Base-by-base conservation (phyloP, 192 early-diverging fungal species). In the Funneliformis mosseae region DNA sequence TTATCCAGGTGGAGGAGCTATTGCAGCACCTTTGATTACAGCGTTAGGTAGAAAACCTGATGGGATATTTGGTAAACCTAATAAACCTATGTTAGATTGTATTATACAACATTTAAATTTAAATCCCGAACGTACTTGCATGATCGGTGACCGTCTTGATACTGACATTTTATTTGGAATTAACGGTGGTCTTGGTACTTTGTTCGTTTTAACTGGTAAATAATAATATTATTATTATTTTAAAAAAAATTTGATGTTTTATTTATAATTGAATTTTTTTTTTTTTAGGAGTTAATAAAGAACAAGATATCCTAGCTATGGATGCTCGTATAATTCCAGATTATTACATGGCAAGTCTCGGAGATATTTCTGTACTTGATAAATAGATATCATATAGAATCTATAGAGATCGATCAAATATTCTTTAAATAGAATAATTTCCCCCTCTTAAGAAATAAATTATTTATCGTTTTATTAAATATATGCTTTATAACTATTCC, bases 131-230 rank as follows among this genome's bases (percentile, higher is more conserved):
- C 86, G 93, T 63, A 96, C 97, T 7, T 97, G 94, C 85, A 99
- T 99, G 98, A 92, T 99, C 60, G 98, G 98, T 33, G 98, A 99
- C 83, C 88, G 96, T 38, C 86, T 99, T 50, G 94, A 97, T 84
- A 99, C 98, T 5, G 98, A 99, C 84, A 97, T 99, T 80, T 90
- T 90, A 42, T 99, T 99, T 86, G 98, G 98, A 45, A 91, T 92
- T 68, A 81, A 90, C 23, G 96, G 96, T 78, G 92, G 93, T n/a
- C 83, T 96, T 42, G 90, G 87, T 66, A 99, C 98, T 0, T 85
- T 99, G 76, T 90, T 95, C 72, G 97, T 98, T 33, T 87, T 99
- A 84, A 97, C 97, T 9, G 97, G 96, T 88, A 73, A 23, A n/a
- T 45, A 8, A 67, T 45, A 50, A 18, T 16, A 16, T 16, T 48